phyloP scores from a whole-genome alignment of 148 eudicot species.

The Salicornia ramosissima region DNA sequence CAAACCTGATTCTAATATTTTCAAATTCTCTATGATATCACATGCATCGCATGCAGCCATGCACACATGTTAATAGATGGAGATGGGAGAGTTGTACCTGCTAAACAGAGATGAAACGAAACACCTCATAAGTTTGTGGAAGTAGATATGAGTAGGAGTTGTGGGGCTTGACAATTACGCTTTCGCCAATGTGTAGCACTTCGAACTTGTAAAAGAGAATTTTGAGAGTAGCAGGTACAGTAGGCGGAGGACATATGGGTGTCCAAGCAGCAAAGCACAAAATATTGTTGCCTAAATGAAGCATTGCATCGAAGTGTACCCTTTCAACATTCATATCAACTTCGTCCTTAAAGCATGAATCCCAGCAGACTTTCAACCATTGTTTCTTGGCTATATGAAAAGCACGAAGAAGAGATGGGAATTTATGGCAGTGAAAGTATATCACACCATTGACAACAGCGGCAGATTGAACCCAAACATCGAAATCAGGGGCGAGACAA shows the following conservation, averaged over 20 bases:
- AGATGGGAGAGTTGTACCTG: not conserved
- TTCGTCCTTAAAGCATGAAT: constrained; percentile 3
- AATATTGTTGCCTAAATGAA: not conserved
- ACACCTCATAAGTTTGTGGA: not conserved
- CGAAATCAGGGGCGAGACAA: too few species aligned
- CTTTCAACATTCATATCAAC: too few species aligned
- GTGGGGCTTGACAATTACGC: too few species aligned
- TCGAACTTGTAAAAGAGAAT: too few species aligned
- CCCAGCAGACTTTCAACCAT: not conserved
- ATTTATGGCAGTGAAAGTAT: constrained; percentile 5
- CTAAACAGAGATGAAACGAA: constrained; percentile 2
- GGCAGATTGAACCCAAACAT: not conserved
- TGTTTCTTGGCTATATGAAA: too few species aligned
- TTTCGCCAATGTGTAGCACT: too few species aligned
- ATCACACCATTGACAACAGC: constrained; percentile 1
- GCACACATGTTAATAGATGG: not conserved
- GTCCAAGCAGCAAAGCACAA: constrained; percentile 3
- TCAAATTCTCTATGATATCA: not conserved
- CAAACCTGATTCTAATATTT: too few species aligned
- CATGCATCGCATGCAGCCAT: not conserved
- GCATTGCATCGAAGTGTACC: too few species aligned
- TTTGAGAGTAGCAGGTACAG: not conserved
- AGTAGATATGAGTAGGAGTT: not conserved
- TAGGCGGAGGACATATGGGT: not conserved
- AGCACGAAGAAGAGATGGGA: too few species aligned